phyloP scores from a whole-genome alignment of 2,329 filamentous ascomycete species.

The Dendrostoma leiphaemia region DNA sequence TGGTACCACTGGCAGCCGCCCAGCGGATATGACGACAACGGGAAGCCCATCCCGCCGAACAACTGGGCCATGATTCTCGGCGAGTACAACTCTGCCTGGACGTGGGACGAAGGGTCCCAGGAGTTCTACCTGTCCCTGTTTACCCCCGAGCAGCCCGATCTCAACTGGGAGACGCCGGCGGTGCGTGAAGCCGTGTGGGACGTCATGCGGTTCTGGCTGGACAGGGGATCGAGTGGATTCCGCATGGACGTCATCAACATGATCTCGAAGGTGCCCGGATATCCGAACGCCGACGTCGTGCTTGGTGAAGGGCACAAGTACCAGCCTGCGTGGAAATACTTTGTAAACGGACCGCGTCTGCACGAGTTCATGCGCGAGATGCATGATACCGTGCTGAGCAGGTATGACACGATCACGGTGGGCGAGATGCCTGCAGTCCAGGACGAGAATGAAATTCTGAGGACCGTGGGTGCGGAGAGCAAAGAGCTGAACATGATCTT shows the following conservation, averaged over 20 bases:
- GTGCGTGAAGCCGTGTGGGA: constrained; percentile 66
- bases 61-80: constrained; percentile 46
- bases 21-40: constrained; percentile 48
- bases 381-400: constrained; percentile 9
- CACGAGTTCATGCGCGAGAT: constrained; percentile 17
- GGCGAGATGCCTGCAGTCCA: constrained; percentile 17
- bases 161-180: constrained; percentile 72
- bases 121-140: constrained; percentile 68
- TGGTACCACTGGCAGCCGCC: constrained; percentile 68
- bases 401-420: constrained; percentile 17
- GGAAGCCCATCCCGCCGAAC: constrained; percentile 59
- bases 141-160: constrained; percentile 68
- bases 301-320: constrained; percentile 4
- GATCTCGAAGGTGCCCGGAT: constrained; percentile 13
- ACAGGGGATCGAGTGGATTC: constrained; percentile 65
- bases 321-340: constrained; percentile 12
- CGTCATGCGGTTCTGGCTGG: constrained; percentile 72
- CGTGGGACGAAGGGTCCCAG: constrained; percentile 46
- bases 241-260: constrained; percentile 41
- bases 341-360: constrained; percentile 16
- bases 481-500: constrained; percentile 71
- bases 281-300: constrained; percentile 12
- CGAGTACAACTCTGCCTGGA: constrained; percentile 40
- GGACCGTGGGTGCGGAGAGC: constrained; percentile 34
- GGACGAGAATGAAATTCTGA: constrained; percentile 9